Evolutionary conservation across 495 filamentous ascomycete genomes (phyloP), one percentile per base, ranked within the genome.

Genomic region (Aspergillus campestris): DNA sequence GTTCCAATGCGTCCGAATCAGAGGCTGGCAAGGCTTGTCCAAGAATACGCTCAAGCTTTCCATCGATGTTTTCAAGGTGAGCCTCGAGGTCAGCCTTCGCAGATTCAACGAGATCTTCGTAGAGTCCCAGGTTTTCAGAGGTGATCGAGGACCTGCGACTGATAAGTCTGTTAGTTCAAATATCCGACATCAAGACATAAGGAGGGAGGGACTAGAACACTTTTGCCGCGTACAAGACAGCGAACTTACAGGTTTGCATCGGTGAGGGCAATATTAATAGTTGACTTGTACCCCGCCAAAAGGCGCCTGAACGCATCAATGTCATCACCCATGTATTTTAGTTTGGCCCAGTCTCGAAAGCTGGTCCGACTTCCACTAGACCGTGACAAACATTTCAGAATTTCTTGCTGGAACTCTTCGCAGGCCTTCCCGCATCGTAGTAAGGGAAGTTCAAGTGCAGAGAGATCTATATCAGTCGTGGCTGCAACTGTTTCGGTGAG

Each of bases 171-270:
- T 36, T 40, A 38, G 28, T 13, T 11, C 9, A 39, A 11, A 48
- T 14, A 49, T 28, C 45, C 45, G 34, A 9, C 12, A 12, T 24
- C n/a, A 8, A 43, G 42, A 38, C 28, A 45, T 24, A 46, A n/a
- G n/a, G n/a, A n/a, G n/a, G n/a, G n/a, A n/a, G n/a, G n/a, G n/a
- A n/a, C n/a, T n/a, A n/a, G n/a, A n/a, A n/a, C n/a, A n/a, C n/a
- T n/a, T n/a, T n/a, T n/a, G n/a, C n/a, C n/a, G n/a, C n/a, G n/a
- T n/a, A n/a, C n/a, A n/a, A n/a, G n/a, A n/a, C n/a, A n/a, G n/a
- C n/a, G n/a, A n/a, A 61, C 62, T 60, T 54, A 70, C 65, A 69
- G 51, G 27, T 56, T 69, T 51, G 59, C 59, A 49, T 67, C 55
- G 4, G 55, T 61, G 8, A 71, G 51, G 11, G 63, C 60, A 60